These are phyloP conservation scores for Dissophora ornata DNA, from an alignment of 192 early-diverging fungal genomes.

Conservation along the genomic window DNA sequence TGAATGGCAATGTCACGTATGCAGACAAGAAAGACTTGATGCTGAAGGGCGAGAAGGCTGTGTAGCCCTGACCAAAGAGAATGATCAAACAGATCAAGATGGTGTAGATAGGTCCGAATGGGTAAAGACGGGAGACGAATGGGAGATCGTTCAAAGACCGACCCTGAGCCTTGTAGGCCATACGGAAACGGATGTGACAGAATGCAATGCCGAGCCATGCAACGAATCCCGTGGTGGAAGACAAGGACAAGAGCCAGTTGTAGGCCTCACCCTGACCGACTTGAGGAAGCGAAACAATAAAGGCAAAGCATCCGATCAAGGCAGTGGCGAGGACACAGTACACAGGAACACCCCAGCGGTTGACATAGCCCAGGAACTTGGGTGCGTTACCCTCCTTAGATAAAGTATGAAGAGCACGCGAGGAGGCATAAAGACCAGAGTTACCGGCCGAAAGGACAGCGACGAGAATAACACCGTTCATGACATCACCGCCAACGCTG, in stretches of 20 bases:
- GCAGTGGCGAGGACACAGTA: slow-evolving; percentile 68
- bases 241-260: slow-evolving; percentile 67
- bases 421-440: slow-evolving; percentile 84
- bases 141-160: slow-evolving; percentile 68
- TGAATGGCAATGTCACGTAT: slow-evolving; percentile 69
- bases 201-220: slow-evolving; percentile 86
- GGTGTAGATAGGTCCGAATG: slow-evolving; percentile 70
- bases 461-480: slow-evolving; percentile 75
- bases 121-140: slow-evolving; percentile 67
- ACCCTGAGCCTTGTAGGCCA: slow-evolving; percentile 76
- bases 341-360: slow-evolving; percentile 71
- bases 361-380: slow-evolving; percentile 64
- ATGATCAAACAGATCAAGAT: slow-evolving; percentile 69
- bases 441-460: slow-evolving; percentile 80
- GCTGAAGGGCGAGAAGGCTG: slow-evolving; percentile 64
- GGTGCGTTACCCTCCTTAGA: slow-evolving; percentile 81
- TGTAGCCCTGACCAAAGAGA: slow-evolving; percentile 69
- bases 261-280: slow-evolving; percentile 75
- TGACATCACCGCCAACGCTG: slow-evolving; percentile 66
- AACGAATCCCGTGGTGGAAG: slow-evolving; percentile 77
- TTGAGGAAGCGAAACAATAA: slow-evolving; percentile 62
- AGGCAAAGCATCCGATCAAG: slow-evolving; percentile 68
- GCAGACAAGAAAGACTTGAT: slow-evolving; percentile 65
- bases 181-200: slow-evolving; percentile 83
- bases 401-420: slow-evolving; percentile 80